phyloP scores from a whole-genome alignment of 768 basidiomycete species.

The Chlorophyllum brunneum region DNA sequence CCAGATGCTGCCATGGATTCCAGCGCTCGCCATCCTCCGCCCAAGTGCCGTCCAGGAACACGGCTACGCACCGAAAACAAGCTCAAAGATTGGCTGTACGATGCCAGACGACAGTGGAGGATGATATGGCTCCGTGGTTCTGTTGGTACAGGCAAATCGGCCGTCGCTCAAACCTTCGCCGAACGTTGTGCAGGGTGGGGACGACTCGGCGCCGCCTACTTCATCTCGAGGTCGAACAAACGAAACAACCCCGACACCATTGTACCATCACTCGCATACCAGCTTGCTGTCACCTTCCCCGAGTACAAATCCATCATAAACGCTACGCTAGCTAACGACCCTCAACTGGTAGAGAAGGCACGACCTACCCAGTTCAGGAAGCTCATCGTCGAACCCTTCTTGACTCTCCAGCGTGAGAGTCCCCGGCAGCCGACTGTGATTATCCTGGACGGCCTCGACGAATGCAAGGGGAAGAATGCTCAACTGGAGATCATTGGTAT shows the following conservation, averaged over 20 bases:
- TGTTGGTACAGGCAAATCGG: conserved; percentile 10
- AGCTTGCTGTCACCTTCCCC: neutral
- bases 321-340: neutral
- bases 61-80: neutral
- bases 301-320: neutral
- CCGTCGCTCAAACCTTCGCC: conserved; percentile 8
- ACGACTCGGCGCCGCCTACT: conserved; percentile 7
- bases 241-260: neutral
- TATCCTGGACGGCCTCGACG: conserved; percentile 8
- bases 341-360: neutral
- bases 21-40: neutral
- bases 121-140: neutral
- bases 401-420: neutral
- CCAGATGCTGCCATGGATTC: neutral
- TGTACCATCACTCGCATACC: conserved; percentile 2
- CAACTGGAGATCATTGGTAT: neutral
- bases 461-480: neutral
- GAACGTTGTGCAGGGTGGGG: neutral
- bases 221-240: neutral
- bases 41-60: neutral
- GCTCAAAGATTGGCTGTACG: neutral
- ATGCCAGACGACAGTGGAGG: neutral
- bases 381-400: neutral
- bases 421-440: neutral
- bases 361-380: neutral